These are phyloP conservation scores for Exobasidium rhododendri DNA, from an alignment of 1,284 basidiomycete species.

Conservation along the genomic window DNA sequence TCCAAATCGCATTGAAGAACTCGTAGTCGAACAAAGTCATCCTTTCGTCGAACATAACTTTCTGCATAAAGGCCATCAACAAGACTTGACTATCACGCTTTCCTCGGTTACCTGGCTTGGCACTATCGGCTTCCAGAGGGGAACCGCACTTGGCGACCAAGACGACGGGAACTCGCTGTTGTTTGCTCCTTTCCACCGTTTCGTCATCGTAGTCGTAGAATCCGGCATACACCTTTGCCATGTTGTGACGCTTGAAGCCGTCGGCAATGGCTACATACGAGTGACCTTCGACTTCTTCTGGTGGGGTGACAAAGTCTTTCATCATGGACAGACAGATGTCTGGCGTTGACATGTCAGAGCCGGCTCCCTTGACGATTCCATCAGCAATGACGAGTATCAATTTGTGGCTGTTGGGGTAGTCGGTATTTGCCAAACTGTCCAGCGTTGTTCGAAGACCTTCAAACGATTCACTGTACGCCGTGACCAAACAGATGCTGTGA, in stretches of 20 bases:
- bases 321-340: conserved; percentile 96
- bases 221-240: conserved; percentile 97
- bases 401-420: conserved; percentile 98
- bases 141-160: conserved; percentile 74
- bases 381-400: conserved; percentile 93
- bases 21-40: conserved; percentile 59
- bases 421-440: conserved; percentile 94
- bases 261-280: conserved; percentile 98
- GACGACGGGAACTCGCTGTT: conserved; percentile 92
- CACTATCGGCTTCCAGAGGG: conserved; percentile 76
- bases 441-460: conserved; percentile 95
- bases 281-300: conserved; percentile 83
- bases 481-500: conserved; percentile 92
- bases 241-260: conserved; percentile 97
- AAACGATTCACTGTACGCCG: conserved; percentile 94
- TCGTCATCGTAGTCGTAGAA: conserved; percentile 94
- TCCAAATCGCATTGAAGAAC: conserved; percentile 59
- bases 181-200: conserved; percentile 87
- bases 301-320: conserved; percentile 84
- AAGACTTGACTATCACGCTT: conserved; percentile 95
- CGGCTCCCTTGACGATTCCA: conserved; percentile 88
- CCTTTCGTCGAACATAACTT: conserved; percentile 59
- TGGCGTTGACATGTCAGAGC: conserved; percentile 60
- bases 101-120: conserved; percentile 96
- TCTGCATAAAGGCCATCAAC: conserved; percentile 58